phyloP scores from a whole-genome alignment of 1,284 basidiomycete species.

The Thelephora terrestris region DNA sequence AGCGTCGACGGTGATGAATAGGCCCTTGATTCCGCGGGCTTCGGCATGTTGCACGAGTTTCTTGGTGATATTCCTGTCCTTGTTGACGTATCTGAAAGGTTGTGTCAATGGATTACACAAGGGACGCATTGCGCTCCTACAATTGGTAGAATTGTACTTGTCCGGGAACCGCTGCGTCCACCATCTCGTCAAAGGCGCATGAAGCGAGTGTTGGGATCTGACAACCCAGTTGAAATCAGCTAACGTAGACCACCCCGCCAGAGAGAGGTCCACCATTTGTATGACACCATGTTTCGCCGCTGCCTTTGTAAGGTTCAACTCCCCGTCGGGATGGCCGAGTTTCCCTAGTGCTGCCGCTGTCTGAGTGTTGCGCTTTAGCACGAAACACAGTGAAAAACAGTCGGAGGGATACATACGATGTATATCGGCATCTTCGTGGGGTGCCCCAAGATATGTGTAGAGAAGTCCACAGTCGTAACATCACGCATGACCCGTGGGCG shows the following conservation, averaged over 20 bases:
- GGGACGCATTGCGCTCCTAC: slow-evolving; percentile 24
- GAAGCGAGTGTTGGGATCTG: slow-evolving; percentile 85
- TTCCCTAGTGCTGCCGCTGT: slow-evolving; percentile 80
- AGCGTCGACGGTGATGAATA: slow-evolving; percentile 91
- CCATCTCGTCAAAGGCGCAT: slow-evolving; percentile 83
- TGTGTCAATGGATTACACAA: neutral
- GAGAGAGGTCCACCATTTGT: slow-evolving; percentile 65
- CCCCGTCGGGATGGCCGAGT: slow-evolving; percentile 90
- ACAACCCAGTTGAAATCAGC: neutral
- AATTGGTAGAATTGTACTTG: slow-evolving; percentile 79
- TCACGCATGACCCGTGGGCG: slow-evolving; percentile 81
- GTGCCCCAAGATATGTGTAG: slow-evolving; percentile 70
- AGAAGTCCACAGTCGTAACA: slow-evolving; percentile 76
- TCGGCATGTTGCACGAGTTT: slow-evolving; percentile 81
- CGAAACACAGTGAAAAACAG: neutral
- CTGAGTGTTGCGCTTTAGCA: slow-evolving; percentile 21
- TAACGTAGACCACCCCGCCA: neutral
- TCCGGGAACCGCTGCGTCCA: slow-evolving; percentile 65
- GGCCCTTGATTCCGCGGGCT: slow-evolving; percentile 70
- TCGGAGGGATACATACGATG: slow-evolving; percentile 26
- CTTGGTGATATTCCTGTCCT: slow-evolving; percentile 72
- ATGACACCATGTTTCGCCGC: slow-evolving; percentile 74
- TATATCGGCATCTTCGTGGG: slow-evolving; percentile 75
- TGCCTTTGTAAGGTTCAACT: slow-evolving; percentile 78
- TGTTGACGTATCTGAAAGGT: slow-evolving; percentile 66